Conservation (phyloP, 352 stramenopile genomes). For the Pythium aristosporum region DNA sequence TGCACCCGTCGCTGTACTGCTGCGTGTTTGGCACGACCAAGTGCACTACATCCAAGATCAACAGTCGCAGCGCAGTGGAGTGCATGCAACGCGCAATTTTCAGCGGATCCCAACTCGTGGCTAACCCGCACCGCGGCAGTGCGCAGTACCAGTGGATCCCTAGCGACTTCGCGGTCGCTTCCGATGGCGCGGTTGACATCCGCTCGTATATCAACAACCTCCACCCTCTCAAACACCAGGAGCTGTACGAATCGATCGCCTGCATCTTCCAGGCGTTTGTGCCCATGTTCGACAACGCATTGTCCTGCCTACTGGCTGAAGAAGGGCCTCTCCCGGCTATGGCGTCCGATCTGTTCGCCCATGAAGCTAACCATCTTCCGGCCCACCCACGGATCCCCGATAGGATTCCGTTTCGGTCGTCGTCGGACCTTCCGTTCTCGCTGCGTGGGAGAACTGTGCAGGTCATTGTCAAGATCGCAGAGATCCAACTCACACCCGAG, state of each 20-base stretch:
- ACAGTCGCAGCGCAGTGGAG: slow-evolving; percentile 12
- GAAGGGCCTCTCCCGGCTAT: background rate
- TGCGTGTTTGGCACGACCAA: slow-evolving; percentile 43
- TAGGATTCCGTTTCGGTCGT: background rate
- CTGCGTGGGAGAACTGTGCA: slow-evolving; percentile 25
- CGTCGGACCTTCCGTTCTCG: background rate
- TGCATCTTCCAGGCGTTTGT: slow-evolving; percentile 31
- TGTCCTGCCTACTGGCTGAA: slow-evolving; percentile 15
- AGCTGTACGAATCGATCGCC: slow-evolving; percentile 29
- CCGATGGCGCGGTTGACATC: slow-evolving; percentile 17
- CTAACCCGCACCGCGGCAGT: slow-evolving; percentile 16
- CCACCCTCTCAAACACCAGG: slow-evolving; percentile 23
- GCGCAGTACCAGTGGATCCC: slow-evolving; percentile 35
- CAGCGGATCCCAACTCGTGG: slow-evolving; percentile 12
- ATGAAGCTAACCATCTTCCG: slow-evolving; percentile 18
- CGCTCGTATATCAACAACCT: slow-evolving; percentile 44
- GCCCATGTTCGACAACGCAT: slow-evolving; percentile 31
- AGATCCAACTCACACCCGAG: slow-evolving; percentile 31
- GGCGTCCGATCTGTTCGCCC: slow-evolving; percentile 12
- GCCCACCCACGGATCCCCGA: slow-evolving; percentile 23
- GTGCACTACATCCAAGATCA: background rate
- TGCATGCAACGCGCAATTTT: slow-evolving; percentile 39
- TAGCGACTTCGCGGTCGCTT: slow-evolving; percentile 23
- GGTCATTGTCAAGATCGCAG: slow-evolving; percentile 40
- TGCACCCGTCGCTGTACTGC: slow-evolving; percentile 66